These are phyloP conservation scores for Pseudogymnoascus sp. DNA, from an alignment of 2,329 filamentous ascomycete genomes.

Conservation along the genomic window DNA sequence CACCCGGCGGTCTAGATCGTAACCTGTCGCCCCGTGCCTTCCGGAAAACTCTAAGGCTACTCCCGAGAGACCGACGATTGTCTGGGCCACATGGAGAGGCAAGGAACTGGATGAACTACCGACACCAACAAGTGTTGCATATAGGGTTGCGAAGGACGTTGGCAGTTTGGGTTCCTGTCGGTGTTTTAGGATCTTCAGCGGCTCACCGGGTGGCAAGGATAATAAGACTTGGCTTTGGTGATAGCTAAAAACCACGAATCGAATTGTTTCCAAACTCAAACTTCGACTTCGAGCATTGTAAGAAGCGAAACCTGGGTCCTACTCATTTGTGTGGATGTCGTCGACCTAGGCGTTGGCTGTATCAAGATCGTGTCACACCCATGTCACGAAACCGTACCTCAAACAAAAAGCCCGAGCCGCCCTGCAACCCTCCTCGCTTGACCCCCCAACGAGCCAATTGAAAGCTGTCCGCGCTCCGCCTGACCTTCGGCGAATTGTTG, in stretches of 20 bases:
- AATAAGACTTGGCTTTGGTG: not conserved
- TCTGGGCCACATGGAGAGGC: too few species aligned
- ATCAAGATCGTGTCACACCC: conserved; percentile 4
- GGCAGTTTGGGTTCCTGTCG: not conserved
- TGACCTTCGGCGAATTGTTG: not conserved
- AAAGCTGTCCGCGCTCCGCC: not conserved
- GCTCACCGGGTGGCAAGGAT: not conserved
- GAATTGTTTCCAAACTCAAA: conserved; percentile 1
- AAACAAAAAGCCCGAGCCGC: not conserved
- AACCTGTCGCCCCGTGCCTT: too few species aligned
- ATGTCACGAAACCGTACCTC: conserved; percentile 3
- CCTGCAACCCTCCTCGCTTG: not conserved
- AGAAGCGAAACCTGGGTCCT: not conserved
- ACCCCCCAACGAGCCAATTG: not conserved
- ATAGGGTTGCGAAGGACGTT: not conserved
- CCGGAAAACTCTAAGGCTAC: too few species aligned
- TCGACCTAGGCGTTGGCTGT: not conserved
- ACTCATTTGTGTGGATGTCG: not conserved
- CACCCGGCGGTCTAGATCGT: too few species aligned
- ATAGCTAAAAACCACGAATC: not conserved
- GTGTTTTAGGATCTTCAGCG: not conserved
- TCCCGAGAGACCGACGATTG: too few species aligned
- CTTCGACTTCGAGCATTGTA: not conserved
- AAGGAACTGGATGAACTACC: not conserved
- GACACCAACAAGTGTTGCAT: not conserved